Conservation (phyloP, 2,329 filamentous ascomycete genomes). For the Polychaeton citri region DNA sequence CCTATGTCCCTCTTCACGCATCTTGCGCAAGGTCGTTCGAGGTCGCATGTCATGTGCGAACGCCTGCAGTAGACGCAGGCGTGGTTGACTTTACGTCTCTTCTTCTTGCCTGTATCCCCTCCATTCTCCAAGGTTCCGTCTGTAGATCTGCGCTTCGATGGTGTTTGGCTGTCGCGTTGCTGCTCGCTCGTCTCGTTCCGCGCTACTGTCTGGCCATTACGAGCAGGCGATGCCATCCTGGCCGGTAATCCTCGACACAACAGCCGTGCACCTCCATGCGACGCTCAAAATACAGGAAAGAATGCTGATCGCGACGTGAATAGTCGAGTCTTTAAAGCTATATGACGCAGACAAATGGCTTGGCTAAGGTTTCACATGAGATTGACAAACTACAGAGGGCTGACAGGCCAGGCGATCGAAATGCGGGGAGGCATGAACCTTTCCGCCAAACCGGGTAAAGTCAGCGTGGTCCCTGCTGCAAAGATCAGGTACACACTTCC, state of each 20-base stretch:
- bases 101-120: conserved; percentile 25
- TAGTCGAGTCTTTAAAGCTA: too few relatives aligned
- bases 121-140: conserved; percentile 3
- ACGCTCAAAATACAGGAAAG: too few relatives aligned
- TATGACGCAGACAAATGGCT: too few relatives aligned
- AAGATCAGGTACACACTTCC: too few relatives aligned
- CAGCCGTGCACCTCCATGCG: neutral
- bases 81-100: conserved; percentile 42
- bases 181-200: neutral
- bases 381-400: too few relatives aligned
- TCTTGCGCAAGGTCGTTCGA: conserved; percentile 84
- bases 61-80: conserved; percentile 41
- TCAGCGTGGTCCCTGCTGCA: too few relatives aligned
- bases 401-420: too few relatives aligned
- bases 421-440: too few relatives aligned
- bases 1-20: conserved; percentile 98
- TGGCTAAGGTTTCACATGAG: too few relatives aligned
- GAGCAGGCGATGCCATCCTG: conserved; percentile 1
- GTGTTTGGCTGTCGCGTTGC: neutral
- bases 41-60: conserved; percentile 44
- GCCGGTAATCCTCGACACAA: neutral
- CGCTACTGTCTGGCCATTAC: neutral
- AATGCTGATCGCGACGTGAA: too few relatives aligned
- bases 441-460: too few relatives aligned
- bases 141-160: conserved; percentile 13